Percentiles rank a stretch among this genome's conserved stretches.
These are phyloP conservation scores for Isoetes taiwanensis DNA, from an alignment of 75 land plant genomes.

Conservation along the genomic window DNA sequence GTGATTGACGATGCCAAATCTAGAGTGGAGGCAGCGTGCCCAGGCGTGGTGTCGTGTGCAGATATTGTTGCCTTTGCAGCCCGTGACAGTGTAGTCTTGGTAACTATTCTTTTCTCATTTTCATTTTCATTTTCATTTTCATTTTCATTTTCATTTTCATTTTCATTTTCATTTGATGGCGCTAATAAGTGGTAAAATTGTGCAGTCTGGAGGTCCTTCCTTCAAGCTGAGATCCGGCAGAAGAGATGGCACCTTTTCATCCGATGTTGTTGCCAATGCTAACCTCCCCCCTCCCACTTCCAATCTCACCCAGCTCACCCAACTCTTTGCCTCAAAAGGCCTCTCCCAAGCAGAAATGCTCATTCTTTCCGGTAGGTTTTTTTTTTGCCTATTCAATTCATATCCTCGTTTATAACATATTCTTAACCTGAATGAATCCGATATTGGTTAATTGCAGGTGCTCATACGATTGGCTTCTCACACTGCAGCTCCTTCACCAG, in stretches of 20 bases:
- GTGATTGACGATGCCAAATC: constrained; percentile 48
- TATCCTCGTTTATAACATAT: no score
- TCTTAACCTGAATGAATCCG: no score
- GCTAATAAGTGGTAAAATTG: no score
- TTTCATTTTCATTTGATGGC: not conserved
- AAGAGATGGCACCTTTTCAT: constrained; percentile 27
- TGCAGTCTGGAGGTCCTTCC: constrained; percentile 43
- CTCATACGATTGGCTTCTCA: not conserved
- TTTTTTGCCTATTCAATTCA: no score
- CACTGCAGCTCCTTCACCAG: not conserved
- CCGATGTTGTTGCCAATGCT: not conserved
- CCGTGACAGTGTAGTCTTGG: constrained; percentile 40
- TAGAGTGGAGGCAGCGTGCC: constrained; percentile 43
- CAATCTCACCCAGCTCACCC: constrained; percentile 2
- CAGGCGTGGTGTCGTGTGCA: constrained; percentile 49
- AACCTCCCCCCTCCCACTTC: not conserved
- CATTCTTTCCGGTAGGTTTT: not conserved
- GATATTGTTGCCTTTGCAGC: constrained; percentile 54
- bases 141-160: not conserved
- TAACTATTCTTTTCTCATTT: not conserved
- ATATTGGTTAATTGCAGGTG: no score
- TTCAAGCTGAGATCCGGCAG: constrained; percentile 74
- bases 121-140: not conserved
- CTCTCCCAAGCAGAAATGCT: constrained; percentile 2
- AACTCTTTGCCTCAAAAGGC: not conserved